Base-by-base conservation (phyloP, 345 rosid genomes). In the Populus davidiana region DNA sequence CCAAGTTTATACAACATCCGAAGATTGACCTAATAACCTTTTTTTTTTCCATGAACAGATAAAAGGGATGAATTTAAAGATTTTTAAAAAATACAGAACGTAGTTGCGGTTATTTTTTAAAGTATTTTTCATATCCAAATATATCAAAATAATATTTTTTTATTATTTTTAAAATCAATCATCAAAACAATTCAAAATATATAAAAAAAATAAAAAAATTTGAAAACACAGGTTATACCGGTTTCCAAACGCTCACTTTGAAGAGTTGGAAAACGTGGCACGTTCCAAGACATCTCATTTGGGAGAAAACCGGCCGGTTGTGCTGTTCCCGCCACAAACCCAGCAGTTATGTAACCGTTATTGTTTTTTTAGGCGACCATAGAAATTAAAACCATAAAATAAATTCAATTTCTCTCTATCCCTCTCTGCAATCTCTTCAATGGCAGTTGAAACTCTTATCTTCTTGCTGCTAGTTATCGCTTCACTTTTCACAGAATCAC, bases 291-390 rank as follows among this genome's bases (percentile, higher is more conserved):
- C 27, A 5, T 18, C 71, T 7, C n/a, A 23, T 10, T 38, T 38
- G 29, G 67, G 10, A 20, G 5, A 8, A 10, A 8, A 63, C 67
- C 67, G 67, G 67, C 14, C 43, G 27, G 43, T 74, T 43, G 31
- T 59, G 5, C 4, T 54, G 67, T 76, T 52, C 72, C 66, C 72
- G 72, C 73, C 73, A 69, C 16, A 25, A 76, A 27, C 68, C 12
- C 54, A 38, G 73, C 79, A 39, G 79, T 77, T 77, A 43, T 6
- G 17, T 18, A 43, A 77, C 79, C 43, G 79, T 61, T 64, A 18
- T 1, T 31, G 27, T 27, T 6, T 44, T 47, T 41, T 18, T 33
- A 13, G 2, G 67, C 0, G 66, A 21, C 5, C 2, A 21, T 0
- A 23, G 11, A 71, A 49, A 9, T 3, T 17, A 8, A 16, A 25